A percentile compares a stretch with the other conserved stretches of the same genome.
Evolutionary conservation across 495 filamentous ascomycete genomes (phyloP).

Genomic region (Daldinia caldariorum): DNA sequence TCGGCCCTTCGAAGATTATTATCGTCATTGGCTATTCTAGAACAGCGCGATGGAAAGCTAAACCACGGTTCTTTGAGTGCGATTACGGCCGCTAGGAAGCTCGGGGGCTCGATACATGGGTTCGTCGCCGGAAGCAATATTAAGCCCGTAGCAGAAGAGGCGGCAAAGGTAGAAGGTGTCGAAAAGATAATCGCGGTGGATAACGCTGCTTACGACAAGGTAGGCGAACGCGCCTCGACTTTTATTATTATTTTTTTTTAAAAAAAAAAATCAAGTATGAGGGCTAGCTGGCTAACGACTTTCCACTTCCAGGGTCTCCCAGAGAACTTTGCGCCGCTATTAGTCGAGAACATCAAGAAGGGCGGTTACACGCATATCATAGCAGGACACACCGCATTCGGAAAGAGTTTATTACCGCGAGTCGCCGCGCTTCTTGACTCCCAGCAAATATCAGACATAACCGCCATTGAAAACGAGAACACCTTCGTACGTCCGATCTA

Average conservation of each 20-base stretch:
- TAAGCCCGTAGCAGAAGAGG: conserved; percentile 84
- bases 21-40: conserved; percentile 89
- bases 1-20: conserved; percentile 73
- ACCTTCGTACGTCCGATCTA: conserved; percentile 98
- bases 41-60: conserved; percentile 91
- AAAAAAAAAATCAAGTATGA: background rate
- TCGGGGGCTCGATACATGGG: conserved; percentile 85
- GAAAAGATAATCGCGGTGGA: conserved; percentile 91
- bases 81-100: conserved; percentile 84
- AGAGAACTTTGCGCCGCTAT: conserved; percentile 92
- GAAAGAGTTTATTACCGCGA: conserved; percentile 94
- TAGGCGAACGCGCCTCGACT: conserved; percentile 43
- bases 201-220: conserved; percentile 92
- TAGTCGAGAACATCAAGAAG: conserved; percentile 96
- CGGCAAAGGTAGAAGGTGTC: conserved; percentile 86
- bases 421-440: conserved; percentile 93
- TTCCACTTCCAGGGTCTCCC: conserved; percentile 74
- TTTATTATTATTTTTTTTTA: too few species aligned
- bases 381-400: conserved; percentile 92
- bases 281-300: conserved; percentile 6
- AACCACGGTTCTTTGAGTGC: conserved; percentile 83
- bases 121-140: conserved; percentile 87
- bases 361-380: conserved; percentile 91
- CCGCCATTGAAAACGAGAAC: conserved; percentile 83
- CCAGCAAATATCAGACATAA: conserved; percentile 94